These are phyloP conservation scores for Globisporangium barbulae DNA, from an alignment of 352 stramenopile genomes.

Conservation along the genomic window DNA sequence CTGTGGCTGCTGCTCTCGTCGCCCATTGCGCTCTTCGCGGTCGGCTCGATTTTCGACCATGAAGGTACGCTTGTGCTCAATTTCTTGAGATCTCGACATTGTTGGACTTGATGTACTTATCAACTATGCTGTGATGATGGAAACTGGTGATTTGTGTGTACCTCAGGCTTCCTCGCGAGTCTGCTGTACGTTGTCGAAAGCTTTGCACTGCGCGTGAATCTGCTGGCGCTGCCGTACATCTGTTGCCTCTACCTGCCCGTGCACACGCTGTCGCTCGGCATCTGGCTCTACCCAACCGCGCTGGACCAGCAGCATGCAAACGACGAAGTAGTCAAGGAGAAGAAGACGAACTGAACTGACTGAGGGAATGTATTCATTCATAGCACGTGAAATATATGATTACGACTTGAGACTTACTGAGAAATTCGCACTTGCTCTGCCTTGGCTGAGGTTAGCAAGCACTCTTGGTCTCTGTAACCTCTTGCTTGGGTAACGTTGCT, in stretches of 20 bases:
- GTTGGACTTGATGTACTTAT: not conserved
- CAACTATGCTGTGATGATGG: not conserved
- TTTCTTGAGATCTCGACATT: not conserved
- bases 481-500: not conserved
- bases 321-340: slow-evolving; percentile 20
- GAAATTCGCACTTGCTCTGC: not conserved
- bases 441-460: not conserved
- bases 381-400: not conserved
- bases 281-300: slow-evolving; percentile 34
- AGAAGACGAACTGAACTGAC: slow-evolving; percentile 10
- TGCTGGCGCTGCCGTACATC: slow-evolving; percentile 62
- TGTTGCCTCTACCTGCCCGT: slow-evolving; percentile 68
- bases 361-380: not conserved
- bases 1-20: slow-evolving; percentile 60
- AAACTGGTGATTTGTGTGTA: not conserved
- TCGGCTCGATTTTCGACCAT: slow-evolving; percentile 23
- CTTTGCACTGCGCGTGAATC: slow-evolving; percentile 47
- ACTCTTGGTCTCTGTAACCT: too few relatives aligned
- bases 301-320: not conserved
- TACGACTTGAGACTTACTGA: not conserved
- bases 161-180: slow-evolving; percentile 6
- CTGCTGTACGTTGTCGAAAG: slow-evolving; percentile 35
- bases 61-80: slow-evolving; percentile 18
- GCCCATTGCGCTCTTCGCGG: slow-evolving; percentile 33
- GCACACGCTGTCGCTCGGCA: slow-evolving; percentile 56